Evolutionary conservation across 2,329 filamentous ascomycete species (phyloP).

Genomic region (Rhynchosporium agropyri): DNA sequence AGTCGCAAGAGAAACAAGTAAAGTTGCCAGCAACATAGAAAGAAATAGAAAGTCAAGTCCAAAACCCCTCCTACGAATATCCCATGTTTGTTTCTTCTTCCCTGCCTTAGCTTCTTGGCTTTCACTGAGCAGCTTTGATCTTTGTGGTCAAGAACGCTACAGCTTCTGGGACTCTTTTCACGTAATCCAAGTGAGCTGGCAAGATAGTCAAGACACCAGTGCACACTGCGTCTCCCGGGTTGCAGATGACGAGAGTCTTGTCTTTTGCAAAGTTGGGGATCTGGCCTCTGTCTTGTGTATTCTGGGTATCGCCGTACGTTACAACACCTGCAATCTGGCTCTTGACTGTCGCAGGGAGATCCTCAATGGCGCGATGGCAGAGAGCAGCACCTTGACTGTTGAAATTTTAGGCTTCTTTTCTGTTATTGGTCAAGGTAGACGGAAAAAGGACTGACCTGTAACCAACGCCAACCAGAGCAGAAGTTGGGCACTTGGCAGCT

Average conservation of each 20-base stretch:
- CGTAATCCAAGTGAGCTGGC: conserved; percentile 46
- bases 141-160: conserved; percentile 39
- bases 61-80: neutral
- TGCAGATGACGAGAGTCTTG: conserved; percentile 49
- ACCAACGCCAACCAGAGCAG: conserved; percentile 45
- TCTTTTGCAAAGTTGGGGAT: conserved; percentile 42
- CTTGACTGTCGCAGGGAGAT: conserved; percentile 35
- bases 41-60: neutral
- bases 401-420: conserved; percentile 11
- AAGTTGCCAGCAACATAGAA: conserved; percentile 12
- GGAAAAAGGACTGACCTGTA: conserved; percentile 24
- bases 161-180: conserved; percentile 40
- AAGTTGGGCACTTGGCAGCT: conserved; percentile 41
- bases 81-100: neutral
- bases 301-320: conserved; percentile 46
- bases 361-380: conserved; percentile 44
- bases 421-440: neutral
- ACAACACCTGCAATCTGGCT: conserved; percentile 44
- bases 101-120: neutral
- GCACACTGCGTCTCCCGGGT: conserved; percentile 53
- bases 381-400: conserved; percentile 47
- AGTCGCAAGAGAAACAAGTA: neutral
- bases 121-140: conserved; percentile 8
- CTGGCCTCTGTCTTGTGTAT: conserved; percentile 41
- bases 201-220: conserved; percentile 46